Evolutionary conservation across 352 stramenopile species (phyloP), one percentile per base, ranked within the genome.

Genomic region (Globisporangium polare): DNA sequence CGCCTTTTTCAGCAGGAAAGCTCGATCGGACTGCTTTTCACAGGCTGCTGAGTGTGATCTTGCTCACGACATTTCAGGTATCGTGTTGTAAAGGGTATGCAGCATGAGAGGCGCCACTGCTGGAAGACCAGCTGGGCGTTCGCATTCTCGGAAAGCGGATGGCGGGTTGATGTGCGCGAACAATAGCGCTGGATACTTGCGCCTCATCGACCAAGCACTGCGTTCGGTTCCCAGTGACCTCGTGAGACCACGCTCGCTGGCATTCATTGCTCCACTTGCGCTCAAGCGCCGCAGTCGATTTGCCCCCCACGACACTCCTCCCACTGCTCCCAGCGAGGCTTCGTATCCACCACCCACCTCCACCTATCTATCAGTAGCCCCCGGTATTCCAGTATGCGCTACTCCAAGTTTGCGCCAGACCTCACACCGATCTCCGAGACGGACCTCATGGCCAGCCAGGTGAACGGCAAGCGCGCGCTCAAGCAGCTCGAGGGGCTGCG

Each of bases 361-460:
- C 5, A 33, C 12, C 24, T 35, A 12, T 33, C 26, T 53, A 53
- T 39, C 47, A 53, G 37, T 31, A 20, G 6, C 5, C 24, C 24
- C 12, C 13, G 15, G 22, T 7, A 20, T 5, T 17, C 13, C 6
- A 46, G 12, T 20, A 77, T 72, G 63, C 74, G 75, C 57, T 55
- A 71, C 62, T 68, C 65, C 68, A 88, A 86, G 51, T 88, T 83
- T 57, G 55, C 74, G 3, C 77, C 78, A 1, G 67, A 80, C 35
- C 77, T 88, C 46, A 74, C 68, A 46, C 76, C 77, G 24, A 89
- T 89, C 58, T 83, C 78, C 37, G 76, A 89, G 65, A 84, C 74
- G 4, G 67, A 66, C 27, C 79, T 74, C 22, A 83, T 85, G n/a
- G 74, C 65, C 45, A 46, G 50, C 33, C 53, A 71, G 20, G 18